A percentile compares a stretch with the other conserved stretches of the same genome.
phyloP scores from a whole-genome alignment of 768 basidiomycete genomes.

The Rhizopogon rudus region DNA sequence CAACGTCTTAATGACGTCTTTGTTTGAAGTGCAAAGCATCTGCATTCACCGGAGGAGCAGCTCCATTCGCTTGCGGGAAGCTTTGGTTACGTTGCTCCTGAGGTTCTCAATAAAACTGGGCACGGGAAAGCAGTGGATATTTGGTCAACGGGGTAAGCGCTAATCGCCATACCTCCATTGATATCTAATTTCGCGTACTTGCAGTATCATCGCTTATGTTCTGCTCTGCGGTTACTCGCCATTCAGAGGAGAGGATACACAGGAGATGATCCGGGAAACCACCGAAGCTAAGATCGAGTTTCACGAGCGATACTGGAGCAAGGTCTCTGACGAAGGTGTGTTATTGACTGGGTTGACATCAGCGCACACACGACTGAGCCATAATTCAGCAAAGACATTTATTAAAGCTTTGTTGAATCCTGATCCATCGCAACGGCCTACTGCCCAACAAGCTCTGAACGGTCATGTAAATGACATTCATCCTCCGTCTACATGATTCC shows the following conservation, averaged over 20 bases:
- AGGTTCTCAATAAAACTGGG: conserved; percentile 73
- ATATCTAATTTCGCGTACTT: too few species aligned
- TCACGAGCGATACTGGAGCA: conserved; percentile 93
- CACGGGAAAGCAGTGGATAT: conserved; percentile 93
- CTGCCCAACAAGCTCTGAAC: conserved; percentile 64
- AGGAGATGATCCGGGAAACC: conserved; percentile 78
- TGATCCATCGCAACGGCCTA: conserved; percentile 66
- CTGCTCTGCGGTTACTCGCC: conserved; percentile 94
- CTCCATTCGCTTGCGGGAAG: conserved; percentile 72
- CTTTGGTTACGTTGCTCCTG: conserved; percentile 90
- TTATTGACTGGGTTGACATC: neutral
- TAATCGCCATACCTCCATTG: too few species aligned
- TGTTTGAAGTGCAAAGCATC: conserved; percentile 66
- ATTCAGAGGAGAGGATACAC: conserved; percentile 79
- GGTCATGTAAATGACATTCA: conserved; percentile 47
- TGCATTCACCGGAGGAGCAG: conserved; percentile 66
- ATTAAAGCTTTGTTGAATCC: conserved; percentile 66
- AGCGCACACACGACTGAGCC: neutral
- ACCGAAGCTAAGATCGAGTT: conserved; percentile 82
- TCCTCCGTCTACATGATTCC: neutral
- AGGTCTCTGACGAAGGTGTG: conserved; percentile 72
- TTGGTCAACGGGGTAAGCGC: conserved; percentile 83
- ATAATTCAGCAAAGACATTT: conserved; percentile 71
- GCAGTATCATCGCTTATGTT: conserved; percentile 91
- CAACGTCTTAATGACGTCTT: neutral